Base-by-base conservation (phyloP, 371 early-diverging fungal genomes). In the Lichtheimia ornata region DNA sequence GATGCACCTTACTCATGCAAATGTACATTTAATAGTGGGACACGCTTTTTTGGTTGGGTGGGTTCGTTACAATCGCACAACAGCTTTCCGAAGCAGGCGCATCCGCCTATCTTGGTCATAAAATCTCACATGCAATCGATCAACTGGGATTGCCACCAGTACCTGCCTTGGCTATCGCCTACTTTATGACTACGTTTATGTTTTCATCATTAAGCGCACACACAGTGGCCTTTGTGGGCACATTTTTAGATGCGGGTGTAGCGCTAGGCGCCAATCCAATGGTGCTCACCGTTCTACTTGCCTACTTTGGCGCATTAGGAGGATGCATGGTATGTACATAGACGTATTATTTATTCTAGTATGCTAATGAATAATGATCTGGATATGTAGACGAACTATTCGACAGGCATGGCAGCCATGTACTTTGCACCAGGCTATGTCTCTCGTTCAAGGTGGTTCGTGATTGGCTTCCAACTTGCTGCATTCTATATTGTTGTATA, bases 41-140 rank as follows among this genome's bases (percentile, higher is more conserved):
- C 63, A 84, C 90, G 5, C 81, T 89, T 40, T 91, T 89, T 62
- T 93, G 93, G 92, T 72, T 93, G 3, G 88, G 88, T 22, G 88
- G 89, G 11, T 90, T 93, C 71, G 82, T 93, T 28, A 79, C 90
- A 0, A 84, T 93, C 49, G 91, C 91, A 50, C 83, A 86, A 54
- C 91, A 91, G 63, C 74, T 93, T 3, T 76, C 86, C 12, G 81
- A 77, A 20, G 76, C 89, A 5, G 90, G 91, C 14, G 78, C 91
- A 20, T 83, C 91, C 9, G 70, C 71, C 5, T 89, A 72, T 69
- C 69, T 91, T 28, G 92, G 91, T 12, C 64, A 74, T 27, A 70
- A 72, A 13, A 79, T 90, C 52, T 83, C 87, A 1, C 43, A 60
- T 0, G 67, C 63, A 1, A 81, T 81, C 35, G 47, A 53, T 20